Evolutionary conservation across 2,329 filamentous ascomycete species (phyloP).

Genomic region (Ascochyta fabae): DNA sequence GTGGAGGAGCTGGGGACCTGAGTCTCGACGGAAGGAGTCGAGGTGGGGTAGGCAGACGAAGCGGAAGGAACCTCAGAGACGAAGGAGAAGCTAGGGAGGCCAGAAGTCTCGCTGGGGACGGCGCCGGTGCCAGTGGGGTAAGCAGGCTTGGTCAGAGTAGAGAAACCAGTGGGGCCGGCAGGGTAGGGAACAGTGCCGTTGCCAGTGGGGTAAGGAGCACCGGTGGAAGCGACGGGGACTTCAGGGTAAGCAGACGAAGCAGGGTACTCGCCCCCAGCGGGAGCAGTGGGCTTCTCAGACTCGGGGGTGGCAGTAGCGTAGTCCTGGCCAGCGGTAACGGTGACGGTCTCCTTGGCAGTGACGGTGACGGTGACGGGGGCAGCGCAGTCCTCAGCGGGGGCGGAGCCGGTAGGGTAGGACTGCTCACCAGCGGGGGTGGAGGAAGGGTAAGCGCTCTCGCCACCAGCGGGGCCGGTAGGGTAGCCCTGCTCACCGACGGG

Average conservation of each 20-base stretch:
- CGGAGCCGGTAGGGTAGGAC: slow-evolving; percentile 18
- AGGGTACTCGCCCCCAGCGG: slow-evolving; percentile 19
- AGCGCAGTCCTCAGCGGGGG: slow-evolving; percentile 35
- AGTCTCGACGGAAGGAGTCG: slow-evolving; percentile 22
- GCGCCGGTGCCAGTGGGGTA: slow-evolving; percentile 28
- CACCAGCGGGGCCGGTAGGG: slow-evolving; percentile 22
- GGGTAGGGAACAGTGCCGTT: slow-evolving; percentile 37
- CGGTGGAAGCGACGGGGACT: slow-evolving; percentile 19
- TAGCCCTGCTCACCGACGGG: slow-evolving; percentile 23
- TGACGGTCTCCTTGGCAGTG: slow-evolving; percentile 48
- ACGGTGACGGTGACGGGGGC: slow-evolving; percentile 46
- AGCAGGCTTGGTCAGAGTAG: slow-evolving; percentile 38
- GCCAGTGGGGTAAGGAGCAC: slow-evolving; percentile 33
- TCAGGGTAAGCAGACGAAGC: slow-evolving; percentile 7
- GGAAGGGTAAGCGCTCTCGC: background rate
- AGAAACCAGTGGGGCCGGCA: slow-evolving; percentile 40
- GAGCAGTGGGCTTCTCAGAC: slow-evolving; percentile 18
- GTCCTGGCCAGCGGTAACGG: slow-evolving; percentile 38
- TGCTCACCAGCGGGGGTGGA: slow-evolving; percentile 18
- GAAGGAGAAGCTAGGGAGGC: slow-evolving; percentile 33
- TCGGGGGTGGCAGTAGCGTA: slow-evolving; percentile 16
- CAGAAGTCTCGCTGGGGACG: slow-evolving; percentile 25
- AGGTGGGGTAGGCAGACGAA: slow-evolving; percentile 6
- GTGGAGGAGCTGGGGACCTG: slow-evolving; percentile 21
- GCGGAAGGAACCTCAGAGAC: slow-evolving; percentile 31